Base-by-base conservation (phyloP, 352 stramenopile species). In the Globisporangium spinosum region DNA sequence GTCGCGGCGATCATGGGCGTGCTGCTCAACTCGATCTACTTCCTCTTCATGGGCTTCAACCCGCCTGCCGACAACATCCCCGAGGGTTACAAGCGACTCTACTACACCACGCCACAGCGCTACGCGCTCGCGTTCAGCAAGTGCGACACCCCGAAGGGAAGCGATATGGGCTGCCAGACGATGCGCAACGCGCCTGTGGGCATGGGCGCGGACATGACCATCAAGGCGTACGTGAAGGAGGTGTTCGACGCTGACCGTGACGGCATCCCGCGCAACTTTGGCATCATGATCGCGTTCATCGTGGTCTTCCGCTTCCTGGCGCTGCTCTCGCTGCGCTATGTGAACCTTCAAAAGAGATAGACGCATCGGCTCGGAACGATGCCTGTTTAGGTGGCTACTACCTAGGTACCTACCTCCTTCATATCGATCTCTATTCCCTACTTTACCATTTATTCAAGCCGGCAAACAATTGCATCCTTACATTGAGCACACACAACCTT, bases 341-440 rank as follows among this genome's bases (percentile, higher is more conserved):
- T 77, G 12, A 75, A 72, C 58, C 68, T 72, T 34, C 69, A 75
- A 56, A 74, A 71, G 69, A 35, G 68, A 23, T 75, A 76, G 57
- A 54, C 4, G 29, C 13, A 40, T 27, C 17, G 2, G 10, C 49
- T 49, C 5, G 5, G 15, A 13, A 12, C 35, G 40, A 22, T 49
- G 15, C 40, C n/a, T 2, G 15, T 6, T 15, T 47, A 6, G 0
- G 13, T 7, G 12, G 38, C 9, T 5, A 13, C 15, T 22, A 49
- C 0, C 15, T 49, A 2, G 38, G 12, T 47, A 17, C 40, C 15
- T 49, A 23, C 38, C 38, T 55, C 47, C 2, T 55, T 8, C 40
- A 49, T 49, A 49, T 55, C 47, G n/a, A 55, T 55, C 45, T 55
- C 47, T 4, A 23, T 23, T 55, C 8, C 20, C 7, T 27, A 12